Base-by-base conservation (phyloP, 192 early-diverging fungal genomes). In the Phlyctochytrium arcticum region DNA sequence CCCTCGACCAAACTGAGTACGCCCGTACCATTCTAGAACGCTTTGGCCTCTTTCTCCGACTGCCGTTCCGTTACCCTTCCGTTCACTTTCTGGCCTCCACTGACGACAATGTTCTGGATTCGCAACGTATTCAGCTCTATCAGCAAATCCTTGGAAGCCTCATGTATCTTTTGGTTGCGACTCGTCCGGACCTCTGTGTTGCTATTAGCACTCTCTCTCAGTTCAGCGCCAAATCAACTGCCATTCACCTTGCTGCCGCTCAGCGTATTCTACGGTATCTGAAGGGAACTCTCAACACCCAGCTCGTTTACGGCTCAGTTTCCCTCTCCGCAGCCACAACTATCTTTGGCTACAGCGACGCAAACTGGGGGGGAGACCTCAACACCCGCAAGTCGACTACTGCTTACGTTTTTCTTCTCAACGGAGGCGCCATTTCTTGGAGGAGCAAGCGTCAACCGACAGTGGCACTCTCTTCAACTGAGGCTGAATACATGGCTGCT, bases 321-420 rank as follows among this genome's bases (percentile, higher is more conserved):
- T 2, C 2, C n/a, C 21, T 72, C 5, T 33, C 21, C 2, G n/a
- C n/a, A n/a, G n/a, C n/a, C n/a, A n/a, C n/a, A n/a, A n/a, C n/a
- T n/a, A n/a, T n/a, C n/a, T n/a, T n/a, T 42, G 63, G 5, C 21
- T 80, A 60, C 49, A 44, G 65, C 1, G 75, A 79, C 49, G 69
- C 77, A 3, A 75, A 80, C 58, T 79, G 72, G 67, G 77, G 59
- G 15, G 67, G 39, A 4, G 67, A 79, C 48, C 36, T 15, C 23
- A 33, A 61, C 29, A 60, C 67, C 9, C 29, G 74, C 1, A 21
- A 48, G 21, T 80, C 72, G 5, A 75, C 71, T 10, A 36, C 61
- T 1, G 76, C 72, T 30, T 79, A 49, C 34, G 39, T 69, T 35
- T 54, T 79, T 49, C 35, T 49, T 2, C 27, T 77, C 4, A 48